Conservation (phyloP, 2,329 filamentous ascomycete species). For the Aspergillus transmontanensis region DNA sequence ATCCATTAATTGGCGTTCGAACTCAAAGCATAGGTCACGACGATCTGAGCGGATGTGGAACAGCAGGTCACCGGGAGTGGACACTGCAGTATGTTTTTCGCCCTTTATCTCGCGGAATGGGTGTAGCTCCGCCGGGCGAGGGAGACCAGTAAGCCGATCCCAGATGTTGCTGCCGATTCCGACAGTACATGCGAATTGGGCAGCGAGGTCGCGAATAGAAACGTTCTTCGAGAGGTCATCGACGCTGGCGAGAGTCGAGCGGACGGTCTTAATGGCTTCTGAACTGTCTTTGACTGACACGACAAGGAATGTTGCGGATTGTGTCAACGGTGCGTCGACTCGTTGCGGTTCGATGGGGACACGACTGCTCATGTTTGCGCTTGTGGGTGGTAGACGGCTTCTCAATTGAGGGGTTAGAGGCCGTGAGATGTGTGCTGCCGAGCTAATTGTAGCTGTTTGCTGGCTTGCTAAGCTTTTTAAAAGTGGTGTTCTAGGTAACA, state of each 20-base stretch:
- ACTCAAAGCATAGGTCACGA: conserved; percentile 61
- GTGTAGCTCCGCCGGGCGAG: conserved; percentile 55
- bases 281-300: conserved; percentile 42
- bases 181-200: conserved; percentile 55
- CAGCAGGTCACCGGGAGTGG: conserved; percentile 59
- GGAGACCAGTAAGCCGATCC: conserved; percentile 50
- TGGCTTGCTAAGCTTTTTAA: not conserved
- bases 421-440: not conserved
- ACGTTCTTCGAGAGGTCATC: conserved; percentile 56
- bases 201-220: conserved; percentile 51
- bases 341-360: conserved; percentile 37
- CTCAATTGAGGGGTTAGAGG: not conserved
- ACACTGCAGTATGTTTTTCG: conserved; percentile 53
- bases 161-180: conserved; percentile 58
- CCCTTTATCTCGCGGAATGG: conserved; percentile 54
- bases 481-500: not conserved
- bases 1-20: conserved; percentile 58
- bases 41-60: conserved; percentile 63
- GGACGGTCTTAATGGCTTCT: conserved; percentile 45
- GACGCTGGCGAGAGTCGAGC: conserved; percentile 49
- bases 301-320: conserved; percentile 58
- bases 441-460: not conserved
- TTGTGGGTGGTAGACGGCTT: not conserved
- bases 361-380: conserved; percentile 2
- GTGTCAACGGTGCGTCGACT: conserved; percentile 56